Evolutionary conservation across 2,329 filamentous ascomycete genomes (phyloP).

Genomic region (Ophiostoma angusticollis): DNA sequence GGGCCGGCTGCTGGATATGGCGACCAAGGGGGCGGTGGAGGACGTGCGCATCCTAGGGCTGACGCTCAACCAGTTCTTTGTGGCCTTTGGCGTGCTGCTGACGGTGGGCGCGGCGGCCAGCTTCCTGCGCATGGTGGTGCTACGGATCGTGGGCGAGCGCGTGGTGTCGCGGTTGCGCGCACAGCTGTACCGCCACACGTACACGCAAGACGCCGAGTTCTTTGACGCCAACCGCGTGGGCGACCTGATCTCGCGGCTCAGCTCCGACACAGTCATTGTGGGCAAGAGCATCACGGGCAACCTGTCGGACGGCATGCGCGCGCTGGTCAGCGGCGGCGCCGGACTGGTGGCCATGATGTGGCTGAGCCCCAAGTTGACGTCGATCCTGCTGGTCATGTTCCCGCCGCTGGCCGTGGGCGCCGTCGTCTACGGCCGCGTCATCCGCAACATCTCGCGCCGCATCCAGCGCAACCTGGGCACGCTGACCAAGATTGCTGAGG

Average conservation of each 20-base stretch:
- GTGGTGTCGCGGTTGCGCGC: conserved; percentile 85
- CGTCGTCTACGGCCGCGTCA: conserved; percentile 80
- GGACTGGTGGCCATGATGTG: conserved; percentile 93
- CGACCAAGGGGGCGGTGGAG: conserved; percentile 58
- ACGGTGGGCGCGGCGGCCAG: conserved; percentile 79
- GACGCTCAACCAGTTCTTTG: conserved; percentile 77
- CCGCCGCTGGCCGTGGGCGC: conserved; percentile 84
- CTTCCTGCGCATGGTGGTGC: conserved; percentile 83
- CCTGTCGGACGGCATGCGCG: conserved; percentile 84
- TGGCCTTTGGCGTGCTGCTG: conserved; percentile 62
- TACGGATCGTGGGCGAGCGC: conserved; percentile 87
- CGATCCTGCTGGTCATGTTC: conserved; percentile 73
- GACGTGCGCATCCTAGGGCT: conserved; percentile 68
- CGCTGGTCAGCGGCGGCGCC: conserved; percentile 77
- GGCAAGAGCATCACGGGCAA: conserved; percentile 98
- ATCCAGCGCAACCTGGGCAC: conserved; percentile 91
- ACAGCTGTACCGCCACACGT: conserved; percentile 80
- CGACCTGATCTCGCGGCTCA: conserved; percentile 87
- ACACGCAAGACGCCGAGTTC: conserved; percentile 96
- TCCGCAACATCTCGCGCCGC: conserved; percentile 77
- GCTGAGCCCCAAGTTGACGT: conserved; percentile 81
- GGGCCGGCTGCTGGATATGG: conserved; percentile 85
- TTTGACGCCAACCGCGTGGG: conserved; percentile 96
- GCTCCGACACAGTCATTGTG: conserved; percentile 93
- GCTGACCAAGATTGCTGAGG: conserved; percentile 93